Conservation (phyloP, 495 filamentous ascomycete genomes). For the Aspergillus baeticus region DNA sequence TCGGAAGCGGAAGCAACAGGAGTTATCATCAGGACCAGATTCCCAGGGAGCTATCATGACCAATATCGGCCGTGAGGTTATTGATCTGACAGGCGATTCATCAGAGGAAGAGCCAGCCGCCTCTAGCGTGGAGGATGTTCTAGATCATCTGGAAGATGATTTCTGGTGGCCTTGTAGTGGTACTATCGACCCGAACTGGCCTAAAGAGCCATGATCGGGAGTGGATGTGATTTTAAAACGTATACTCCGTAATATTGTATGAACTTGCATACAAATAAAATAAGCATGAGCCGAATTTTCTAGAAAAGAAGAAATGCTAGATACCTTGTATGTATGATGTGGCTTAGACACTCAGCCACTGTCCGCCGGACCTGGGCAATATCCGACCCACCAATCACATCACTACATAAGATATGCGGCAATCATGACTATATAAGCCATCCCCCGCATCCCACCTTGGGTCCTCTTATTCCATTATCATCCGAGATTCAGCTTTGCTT, state of each 20-base stretch:
- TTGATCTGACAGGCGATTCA: constrained; percentile 35
- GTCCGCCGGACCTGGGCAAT: background rate
- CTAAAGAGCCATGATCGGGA: background rate
- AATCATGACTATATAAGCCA: background rate
- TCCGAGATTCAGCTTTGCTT: too few species aligned
- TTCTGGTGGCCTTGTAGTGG: constrained; percentile 41
- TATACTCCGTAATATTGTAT: background rate
- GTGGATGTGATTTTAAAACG: background rate
- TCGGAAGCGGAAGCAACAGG: background rate
- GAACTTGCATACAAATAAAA: background rate
- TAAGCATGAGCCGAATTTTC: background rate
- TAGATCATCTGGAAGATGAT: constrained; percentile 37
- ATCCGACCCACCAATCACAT: background rate
- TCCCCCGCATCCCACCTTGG: background rate
- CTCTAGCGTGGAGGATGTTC: background rate
- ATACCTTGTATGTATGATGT: background rate
- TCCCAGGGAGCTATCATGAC: constrained; percentile 4
- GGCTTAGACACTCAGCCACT: constrained; percentile 5
- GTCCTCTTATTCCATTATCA: too few species aligned
- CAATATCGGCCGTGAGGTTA: constrained; percentile 16
- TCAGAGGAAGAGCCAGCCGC: constrained; percentile 16
- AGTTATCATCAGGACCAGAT: background rate
- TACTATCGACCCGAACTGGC: background rate
- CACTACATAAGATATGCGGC: background rate
- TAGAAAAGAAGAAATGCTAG: background rate